A percentile compares a stretch with the other conserved stretches of the same genome.
Conservation (phyloP, 192 early-diverging fungal species). For the Linderina pennispora region DNA sequence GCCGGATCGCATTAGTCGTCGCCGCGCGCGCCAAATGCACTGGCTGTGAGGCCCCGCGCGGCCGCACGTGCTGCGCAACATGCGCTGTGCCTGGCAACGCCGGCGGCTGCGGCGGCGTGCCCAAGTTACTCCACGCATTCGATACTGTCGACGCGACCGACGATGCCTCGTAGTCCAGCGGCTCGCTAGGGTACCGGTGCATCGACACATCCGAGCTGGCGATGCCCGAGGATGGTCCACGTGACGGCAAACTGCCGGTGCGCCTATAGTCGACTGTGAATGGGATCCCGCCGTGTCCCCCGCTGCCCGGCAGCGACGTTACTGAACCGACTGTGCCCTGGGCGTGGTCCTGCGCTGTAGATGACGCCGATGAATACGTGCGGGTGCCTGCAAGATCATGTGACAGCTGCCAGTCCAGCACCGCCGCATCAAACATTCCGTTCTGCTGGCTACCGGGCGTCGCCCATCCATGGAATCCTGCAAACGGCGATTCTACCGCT, state of each 20-base stretch:
- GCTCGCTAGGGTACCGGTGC: constrained; percentile 2
- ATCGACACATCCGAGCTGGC: background rate
- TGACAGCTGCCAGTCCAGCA: constrained; percentile 30
- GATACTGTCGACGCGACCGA: constrained; percentile 3
- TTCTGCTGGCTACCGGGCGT: constrained; percentile 1
- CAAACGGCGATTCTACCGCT: no score
- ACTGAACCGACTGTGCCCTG: background rate
- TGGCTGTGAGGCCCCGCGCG: constrained; percentile 40
- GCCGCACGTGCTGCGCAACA: constrained; percentile 12
- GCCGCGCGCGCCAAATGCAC: constrained; percentile 40
- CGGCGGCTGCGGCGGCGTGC: background rate
- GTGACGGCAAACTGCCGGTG: background rate
- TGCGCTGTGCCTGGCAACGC: constrained; percentile 1
- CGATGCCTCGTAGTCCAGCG: background rate
- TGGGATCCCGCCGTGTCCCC: background rate
- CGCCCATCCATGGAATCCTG: background rate
- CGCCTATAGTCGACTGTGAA: background rate
- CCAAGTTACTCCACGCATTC: background rate
- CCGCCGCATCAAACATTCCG: constrained; percentile 18
- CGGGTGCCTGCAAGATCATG: constrained; percentile 16
- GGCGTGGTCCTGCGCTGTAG: constrained; percentile 2
- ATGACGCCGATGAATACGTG: constrained; percentile 10
- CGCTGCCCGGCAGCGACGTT: no score
- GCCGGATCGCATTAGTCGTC: constrained; percentile 42
- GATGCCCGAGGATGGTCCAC: background rate